Evolutionary conservation across 208 protist species (phyloP).

Genomic region (Crithidia fasciculata): DNA sequence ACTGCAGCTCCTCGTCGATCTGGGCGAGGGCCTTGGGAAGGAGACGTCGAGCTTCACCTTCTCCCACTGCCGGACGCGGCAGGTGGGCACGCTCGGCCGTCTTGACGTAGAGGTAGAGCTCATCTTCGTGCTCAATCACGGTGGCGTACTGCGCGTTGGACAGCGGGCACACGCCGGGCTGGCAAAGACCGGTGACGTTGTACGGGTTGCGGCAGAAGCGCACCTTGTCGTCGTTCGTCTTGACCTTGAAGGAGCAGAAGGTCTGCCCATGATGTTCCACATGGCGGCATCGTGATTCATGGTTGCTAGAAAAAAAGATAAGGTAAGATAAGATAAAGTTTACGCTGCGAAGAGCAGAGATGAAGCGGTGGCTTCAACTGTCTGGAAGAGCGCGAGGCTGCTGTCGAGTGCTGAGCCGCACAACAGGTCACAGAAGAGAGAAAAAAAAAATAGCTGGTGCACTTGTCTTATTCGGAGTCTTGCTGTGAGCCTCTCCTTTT

Average conservation of each 20-base stretch:
- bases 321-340: too few relatives aligned
- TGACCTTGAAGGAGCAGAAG: conserved; percentile 95
- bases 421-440: too few relatives aligned
- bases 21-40: conserved; percentile 95
- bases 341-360: too few relatives aligned
- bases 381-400: too few relatives aligned
- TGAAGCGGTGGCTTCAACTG: too few relatives aligned
- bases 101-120: conserved; percentile 98
- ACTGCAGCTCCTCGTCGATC: conserved; percentile 97
- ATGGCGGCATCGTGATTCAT: conserved; percentile 95
- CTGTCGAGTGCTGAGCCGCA: too few relatives aligned
- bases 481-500: too few relatives aligned
- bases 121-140: conserved; percentile 97
- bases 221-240: conserved; percentile 92
- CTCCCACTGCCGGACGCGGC: conserved; percentile 98
- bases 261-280: conserved; percentile 93
- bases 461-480: too few relatives aligned
- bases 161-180: conserved; percentile 96
- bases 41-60: conserved; percentile 96
- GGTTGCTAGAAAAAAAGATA: conserved; percentile 4
- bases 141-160: conserved; percentile 99
- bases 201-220: conserved; percentile 99
- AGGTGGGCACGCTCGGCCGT: conserved; percentile 98
- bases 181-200: conserved; percentile 99
- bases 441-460: too few relatives aligned